Percentiles rank a stretch among this genome's conserved stretches.
These are phyloP conservation scores for Entelexis paramagnoliae DNA, from an alignment of 1,139 yeast genomes.

Conservation along the genomic window DNA sequence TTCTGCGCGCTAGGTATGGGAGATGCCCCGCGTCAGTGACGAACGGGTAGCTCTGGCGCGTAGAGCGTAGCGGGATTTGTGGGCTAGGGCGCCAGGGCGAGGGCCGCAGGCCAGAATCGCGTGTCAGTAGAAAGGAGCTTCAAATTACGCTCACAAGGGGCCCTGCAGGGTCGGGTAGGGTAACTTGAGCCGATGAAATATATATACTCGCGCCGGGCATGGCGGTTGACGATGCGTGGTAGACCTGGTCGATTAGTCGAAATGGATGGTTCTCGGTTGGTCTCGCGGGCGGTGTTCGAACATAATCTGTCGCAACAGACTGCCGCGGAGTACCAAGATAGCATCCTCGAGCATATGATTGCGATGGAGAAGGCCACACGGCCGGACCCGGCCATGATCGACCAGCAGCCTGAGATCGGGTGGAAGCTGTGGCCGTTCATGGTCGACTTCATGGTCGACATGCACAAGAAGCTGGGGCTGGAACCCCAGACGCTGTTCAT, in stretches of 20 bases:
- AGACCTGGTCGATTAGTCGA: neutral
- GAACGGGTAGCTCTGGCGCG: conserved; percentile 1
- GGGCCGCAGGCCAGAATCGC: conserved; percentile 1
- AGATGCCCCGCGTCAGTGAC: neutral
- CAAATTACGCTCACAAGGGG: conserved; percentile 10
- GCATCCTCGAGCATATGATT: conserved; percentile 31
- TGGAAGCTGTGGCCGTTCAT: conserved; percentile 92
- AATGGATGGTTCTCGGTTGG: conserved; percentile 13
- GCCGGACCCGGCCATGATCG: conserved; percentile 53
- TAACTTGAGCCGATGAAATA: conserved; percentile 5
- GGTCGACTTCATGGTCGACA: conserved; percentile 70
- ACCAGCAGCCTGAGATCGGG: conserved; percentile 83
- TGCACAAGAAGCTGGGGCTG: conserved; percentile 66
- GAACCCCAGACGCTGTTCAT: conserved; percentile 76
- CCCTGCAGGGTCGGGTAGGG: conserved; percentile 12
- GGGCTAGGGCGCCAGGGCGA: neutral
- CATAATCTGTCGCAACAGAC: conserved; percentile 23
- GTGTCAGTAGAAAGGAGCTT: conserved; percentile 11
- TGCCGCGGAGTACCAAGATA: conserved; percentile 32
- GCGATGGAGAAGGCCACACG: conserved; percentile 29
- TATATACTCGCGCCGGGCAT: neutral
- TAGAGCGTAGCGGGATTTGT: neutral
- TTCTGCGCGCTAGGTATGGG: conserved; percentile 1
- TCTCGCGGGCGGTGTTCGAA: conserved; percentile 17
- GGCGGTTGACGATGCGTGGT: neutral